Evolutionary conservation across 2,329 filamentous ascomycete genomes (phyloP), one percentile per base, ranked within the genome.

Genomic region (Trichophyton benhamiae): DNA sequence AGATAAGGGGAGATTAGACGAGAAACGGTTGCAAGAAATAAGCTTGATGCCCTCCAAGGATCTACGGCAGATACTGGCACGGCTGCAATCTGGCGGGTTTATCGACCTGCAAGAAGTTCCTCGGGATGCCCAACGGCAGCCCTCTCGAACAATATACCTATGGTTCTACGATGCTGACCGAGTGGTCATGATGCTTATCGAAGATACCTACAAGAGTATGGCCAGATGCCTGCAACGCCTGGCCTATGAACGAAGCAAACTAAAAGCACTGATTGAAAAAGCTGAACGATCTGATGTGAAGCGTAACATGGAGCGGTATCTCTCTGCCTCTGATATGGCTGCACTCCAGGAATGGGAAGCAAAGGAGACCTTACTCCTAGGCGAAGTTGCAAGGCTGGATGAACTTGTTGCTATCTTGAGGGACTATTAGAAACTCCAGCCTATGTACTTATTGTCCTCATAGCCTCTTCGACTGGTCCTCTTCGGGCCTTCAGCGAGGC

Each of bases 71-170:
- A 87, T 91, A 64, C 86, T 97, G 74, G 86, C 89, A 13, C 84
- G 86, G 64, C 88, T 99, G 81, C 89, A 95, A 67, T 86, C 90
- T 72, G 85, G 85, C 17, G 92, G 94, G 1, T 86, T 94, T 63
- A 84, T 96, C 11, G 90, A 97, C 66, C 84, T 95, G 4, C 94
- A 99, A 72, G 94, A 99, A 76, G 87, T 99, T 0, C 94, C 94
- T 0, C 88, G 89, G 66, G 92, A 97, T 69, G 87, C 87, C 66
- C 87, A 86, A 64, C 86, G 91, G 38, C 83, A 88, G 67, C 89
- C 91, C 0, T 88, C 86, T 64, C 85, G 90, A 59, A 95, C 91
- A 0, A 82, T 96, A 25, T 97, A 91, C 72, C 83, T 97, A 61
- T 96, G 91, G 86, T 96, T 85, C 78, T 95, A 90, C 73, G 91